Evolutionary conservation across 2,329 filamentous ascomycete species (phyloP), one percentile per base, ranked within the genome.

Genomic region (Teratosphaeria pseudoeucalypti): DNA sequence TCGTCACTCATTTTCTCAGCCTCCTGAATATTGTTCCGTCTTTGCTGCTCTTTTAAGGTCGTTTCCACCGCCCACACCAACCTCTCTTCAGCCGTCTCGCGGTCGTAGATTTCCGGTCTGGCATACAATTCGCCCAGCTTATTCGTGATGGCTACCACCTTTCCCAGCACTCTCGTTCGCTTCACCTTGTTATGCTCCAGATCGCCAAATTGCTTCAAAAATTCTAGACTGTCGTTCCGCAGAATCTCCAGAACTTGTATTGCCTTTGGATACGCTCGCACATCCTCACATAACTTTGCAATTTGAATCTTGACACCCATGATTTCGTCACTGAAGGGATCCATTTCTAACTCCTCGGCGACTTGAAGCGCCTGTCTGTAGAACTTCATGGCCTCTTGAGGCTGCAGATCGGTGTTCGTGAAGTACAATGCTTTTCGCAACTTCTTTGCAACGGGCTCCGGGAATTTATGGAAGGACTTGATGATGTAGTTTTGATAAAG

Each of bases 311-410:
- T 90, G 57, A 97, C 85, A 9, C 94, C 94, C 66, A 96, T 81
- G 37, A 96, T 86, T 72, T 96, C 92, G 67, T 96, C 89, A 3
- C 89, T 92, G 71, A 92, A 95, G 0, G 89, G 90, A 70, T 97
- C 90, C 77, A 99, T 83, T 0, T 85, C 85, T 56, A 88, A 70
- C 68, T 90, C 85, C 56, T 85, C 78, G 60, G 90, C 90, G 57
- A 87, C 81, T 63, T 85, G 79, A 60, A 97, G 78, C 2, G 92
- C 91, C 64, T 88, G 82, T 67, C 86, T 86, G 73, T 96, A 97
- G 73, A 90, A 90, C 66, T 90, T 88, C 61, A 95, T 79, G 0
- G 92, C 92, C 58, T 88, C 81, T 60, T 87, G 82, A 2, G 89
- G 85, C 61, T 95, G 87, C 4, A 88, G 81, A 47, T 84, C 80